Evolutionary conservation across 805 yeast genomes (phyloP), one percentile per base, ranked within the genome.

Genomic region (Yarrowia phangngaensis): DNA sequence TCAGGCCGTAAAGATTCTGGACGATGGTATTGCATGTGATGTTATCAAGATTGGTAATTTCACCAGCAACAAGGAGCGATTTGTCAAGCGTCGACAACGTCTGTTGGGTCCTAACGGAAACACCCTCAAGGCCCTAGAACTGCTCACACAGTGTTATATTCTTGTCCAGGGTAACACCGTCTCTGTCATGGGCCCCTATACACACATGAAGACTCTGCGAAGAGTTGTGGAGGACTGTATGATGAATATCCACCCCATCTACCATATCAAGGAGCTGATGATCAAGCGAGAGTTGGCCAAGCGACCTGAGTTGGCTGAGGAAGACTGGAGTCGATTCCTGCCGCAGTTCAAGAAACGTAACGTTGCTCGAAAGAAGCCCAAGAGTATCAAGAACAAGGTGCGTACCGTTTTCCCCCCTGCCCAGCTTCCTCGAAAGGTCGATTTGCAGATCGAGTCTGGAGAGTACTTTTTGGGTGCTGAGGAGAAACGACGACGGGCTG

Each of bases 321-420:
- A 92, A 68, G 96, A 88, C 67, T 92, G 98, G 98, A 80, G 88
- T 19, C 76, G 98, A 66, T 92, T 90, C 66, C 72, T 92, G 63
- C 98, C 98, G 17, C 88, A 83, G 72, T 92, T 92, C 73, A 92
- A 87, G 78, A 92, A 90, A 76, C 82, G 89, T 66, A 88, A 88
- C 62, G 95, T 90, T 56, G 95, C 95, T 27, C 81, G 98, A 63
- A 84, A 84, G 82, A 82, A 82, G 74, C 84, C 92, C 53, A 79
- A 76, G 67, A 79, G 76, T 65, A 70, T 75, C 60, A 76, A 77
- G 72, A 76, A 67, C 80, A 89, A 82, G 68, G 81, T 79, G 3
- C 90, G 90, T 77, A 92, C 98, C 24, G 97, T 98, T 63, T 92
- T 92, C 88, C 98, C 98, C 70, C 97, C 98, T 59, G 84, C 86